phyloP scores from a whole-genome alignment of 371 early-diverging fungal species.

The Circinella minor region DNA sequence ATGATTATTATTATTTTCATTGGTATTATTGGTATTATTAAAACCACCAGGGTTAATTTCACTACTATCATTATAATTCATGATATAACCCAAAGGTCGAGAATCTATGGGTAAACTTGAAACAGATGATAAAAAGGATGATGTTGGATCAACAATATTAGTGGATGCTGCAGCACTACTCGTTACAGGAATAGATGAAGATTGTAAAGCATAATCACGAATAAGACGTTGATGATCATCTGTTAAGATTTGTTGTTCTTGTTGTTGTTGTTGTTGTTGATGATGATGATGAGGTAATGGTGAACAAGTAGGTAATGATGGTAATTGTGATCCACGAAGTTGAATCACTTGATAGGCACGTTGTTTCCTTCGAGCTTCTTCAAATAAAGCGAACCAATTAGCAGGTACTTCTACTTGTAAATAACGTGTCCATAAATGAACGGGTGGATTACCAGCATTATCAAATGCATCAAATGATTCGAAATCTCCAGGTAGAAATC shows the following conservation, averaged over 20 bases:
- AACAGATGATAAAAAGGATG: conserved; percentile 2
- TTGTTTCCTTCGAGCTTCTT: conserved; percentile 50
- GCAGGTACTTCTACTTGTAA: conserved; percentile 35
- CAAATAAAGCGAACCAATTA: conserved; percentile 53
- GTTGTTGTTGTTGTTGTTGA: neutral
- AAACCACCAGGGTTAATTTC: neutral
- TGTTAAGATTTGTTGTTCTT: neutral
- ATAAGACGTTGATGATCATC: conserved; percentile 1
- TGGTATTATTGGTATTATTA: neutral
- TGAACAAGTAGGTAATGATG: neutral
- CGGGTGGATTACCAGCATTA: conserved; percentile 47
- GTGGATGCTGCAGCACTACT: conserved; percentile 5
- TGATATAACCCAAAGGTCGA: neutral
- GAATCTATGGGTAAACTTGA: conserved; percentile 5
- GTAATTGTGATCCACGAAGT: neutral
- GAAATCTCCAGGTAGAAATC: conserved; percentile 50
- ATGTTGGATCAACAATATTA: conserved; percentile 3
- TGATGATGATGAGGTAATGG: neutral
- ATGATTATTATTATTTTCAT: too few relatives aligned
- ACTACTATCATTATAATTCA: neutral
- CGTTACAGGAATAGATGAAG: neutral
- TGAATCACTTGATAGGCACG: conserved; percentile 30
- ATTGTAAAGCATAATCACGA: neutral
- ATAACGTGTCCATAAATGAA: conserved; percentile 43
- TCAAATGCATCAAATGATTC: conserved; percentile 52